These are phyloP conservation scores for Dicorynia guianensis DNA, from an alignment of 306 rosid species.

Conservation along the genomic window DNA sequence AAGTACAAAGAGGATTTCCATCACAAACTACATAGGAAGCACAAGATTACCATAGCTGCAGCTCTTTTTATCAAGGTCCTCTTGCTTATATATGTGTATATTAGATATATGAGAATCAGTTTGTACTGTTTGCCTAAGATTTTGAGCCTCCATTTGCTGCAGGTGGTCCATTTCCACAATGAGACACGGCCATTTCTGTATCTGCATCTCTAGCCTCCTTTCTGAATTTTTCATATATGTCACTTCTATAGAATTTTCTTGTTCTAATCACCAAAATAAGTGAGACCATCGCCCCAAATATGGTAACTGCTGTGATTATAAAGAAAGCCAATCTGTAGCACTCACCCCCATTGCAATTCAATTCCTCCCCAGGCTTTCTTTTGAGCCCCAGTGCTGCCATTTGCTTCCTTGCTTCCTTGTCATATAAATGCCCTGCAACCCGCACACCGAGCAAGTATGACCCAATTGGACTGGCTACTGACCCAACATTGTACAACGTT, in stretches of 20 bases:
- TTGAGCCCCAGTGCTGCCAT: constrained; percentile 35
- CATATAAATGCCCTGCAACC: constrained; percentile 55
- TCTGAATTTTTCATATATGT: constrained; percentile 56
- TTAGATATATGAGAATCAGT: too few species aligned
- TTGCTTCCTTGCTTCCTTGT: constrained; percentile 53
- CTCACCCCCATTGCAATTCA: constrained; percentile 53
- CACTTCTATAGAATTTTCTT: constrained; percentile 54
- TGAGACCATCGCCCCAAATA: constrained; percentile 60
- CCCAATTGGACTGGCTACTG: constrained; percentile 71
- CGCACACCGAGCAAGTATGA: constrained; percentile 51
- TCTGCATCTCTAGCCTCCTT: constrained; percentile 38
- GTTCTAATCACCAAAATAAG: constrained; percentile 57
- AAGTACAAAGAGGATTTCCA: neutral
- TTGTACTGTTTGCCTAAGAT: neutral
- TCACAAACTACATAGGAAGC: neutral
- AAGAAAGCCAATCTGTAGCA: constrained; percentile 54
- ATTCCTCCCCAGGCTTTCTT: constrained; percentile 51
- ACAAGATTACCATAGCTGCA: neutral
- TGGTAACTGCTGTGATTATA: constrained; percentile 46
- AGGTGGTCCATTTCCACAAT: constrained; percentile 21
- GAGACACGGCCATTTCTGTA: constrained; percentile 34
- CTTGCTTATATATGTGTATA: neutral
- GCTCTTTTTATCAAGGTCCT: neutral
- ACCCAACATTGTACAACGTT: constrained; percentile 79
- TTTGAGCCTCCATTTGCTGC: neutral